Percentiles rank a stretch among this genome's conserved stretches.
Conservation (phyloP, 805 yeast genomes). For the Hanseniaspora taiwanica region DNA sequence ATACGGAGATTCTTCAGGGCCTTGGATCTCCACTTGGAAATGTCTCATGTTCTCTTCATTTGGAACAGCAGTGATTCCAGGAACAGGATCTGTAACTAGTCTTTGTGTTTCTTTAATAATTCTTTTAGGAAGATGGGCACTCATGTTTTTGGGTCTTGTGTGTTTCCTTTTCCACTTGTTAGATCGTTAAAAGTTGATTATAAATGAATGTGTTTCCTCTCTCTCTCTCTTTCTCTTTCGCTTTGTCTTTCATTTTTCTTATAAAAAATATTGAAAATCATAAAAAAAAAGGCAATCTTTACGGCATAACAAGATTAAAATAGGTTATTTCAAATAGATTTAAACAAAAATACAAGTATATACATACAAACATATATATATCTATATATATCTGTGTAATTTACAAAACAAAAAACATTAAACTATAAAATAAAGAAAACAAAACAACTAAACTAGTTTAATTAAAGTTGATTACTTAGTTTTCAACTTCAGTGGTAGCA, state of each 20-base stretch:
- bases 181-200: not conserved
- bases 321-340: too few relatives aligned
- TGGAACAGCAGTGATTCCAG: constrained; percentile 88
- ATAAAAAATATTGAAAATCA: too few relatives aligned
- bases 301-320: too few relatives aligned
- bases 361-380: too few relatives aligned
- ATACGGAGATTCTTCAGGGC: constrained; percentile 85
- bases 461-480: too few relatives aligned
- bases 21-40: constrained; percentile 83
- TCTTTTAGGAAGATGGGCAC: constrained; percentile 58
- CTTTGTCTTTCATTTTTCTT: too few relatives aligned
- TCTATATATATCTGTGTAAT: too few relatives aligned
- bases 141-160: not conserved
- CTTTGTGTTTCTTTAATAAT: constrained; percentile 93
- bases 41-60: constrained; percentile 89
- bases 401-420: not conserved
- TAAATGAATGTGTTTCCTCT: too few relatives aligned
- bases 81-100: constrained; percentile 85
- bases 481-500: not conserved
- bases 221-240: too few relatives aligned
- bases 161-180: not conserved
- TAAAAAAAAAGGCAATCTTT: too few relatives aligned
- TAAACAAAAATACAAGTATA: too few relatives aligned
- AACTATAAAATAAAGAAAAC: not conserved
- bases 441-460: not conserved